A percentile compares a stretch with the other conserved stretches of the same genome.
phyloP scores from a whole-genome alignment of 768 basidiomycete genomes.

The Tephrocybe rancida region DNA sequence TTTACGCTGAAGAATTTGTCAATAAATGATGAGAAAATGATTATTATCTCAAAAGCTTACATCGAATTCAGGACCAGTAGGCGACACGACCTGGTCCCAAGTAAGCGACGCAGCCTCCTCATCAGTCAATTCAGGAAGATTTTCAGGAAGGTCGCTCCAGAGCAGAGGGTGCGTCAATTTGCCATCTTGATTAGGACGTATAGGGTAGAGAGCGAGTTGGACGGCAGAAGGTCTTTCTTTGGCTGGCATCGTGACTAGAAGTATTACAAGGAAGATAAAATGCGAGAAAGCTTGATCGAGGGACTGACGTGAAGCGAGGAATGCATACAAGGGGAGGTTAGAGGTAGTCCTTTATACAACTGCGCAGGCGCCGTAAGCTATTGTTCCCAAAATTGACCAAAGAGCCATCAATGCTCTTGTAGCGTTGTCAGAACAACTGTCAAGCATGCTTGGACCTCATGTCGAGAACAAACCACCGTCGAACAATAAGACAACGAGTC shows the following conservation, averaged over 20 bases:
- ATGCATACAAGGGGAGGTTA: too few species aligned
- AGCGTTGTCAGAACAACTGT: too few species aligned
- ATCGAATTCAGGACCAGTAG: background rate
- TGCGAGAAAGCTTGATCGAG: background rate
- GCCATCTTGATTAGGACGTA: background rate
- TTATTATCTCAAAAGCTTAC: background rate
- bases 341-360: too few species aligned
- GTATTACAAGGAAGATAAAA: background rate
- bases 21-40: background rate
- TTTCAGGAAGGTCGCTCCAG: conserved; percentile 6
- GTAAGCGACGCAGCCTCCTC: background rate
- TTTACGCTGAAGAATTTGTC: background rate
- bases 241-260: background rate
- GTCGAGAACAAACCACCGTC: too few species aligned
- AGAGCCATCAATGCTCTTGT: too few species aligned
- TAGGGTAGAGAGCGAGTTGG: background rate
- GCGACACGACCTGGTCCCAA: background rate
- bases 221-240: background rate
- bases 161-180: conserved; percentile 1
- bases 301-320: too few species aligned
- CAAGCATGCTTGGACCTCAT: too few species aligned
- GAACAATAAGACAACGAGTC: too few species aligned
- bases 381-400: too few species aligned
- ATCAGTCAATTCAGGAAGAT: background rate
- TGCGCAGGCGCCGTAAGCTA: too few species aligned